Conservation (phyloP, 169 alveolate species). For the Cryptosporidium andersoni region DNA sequence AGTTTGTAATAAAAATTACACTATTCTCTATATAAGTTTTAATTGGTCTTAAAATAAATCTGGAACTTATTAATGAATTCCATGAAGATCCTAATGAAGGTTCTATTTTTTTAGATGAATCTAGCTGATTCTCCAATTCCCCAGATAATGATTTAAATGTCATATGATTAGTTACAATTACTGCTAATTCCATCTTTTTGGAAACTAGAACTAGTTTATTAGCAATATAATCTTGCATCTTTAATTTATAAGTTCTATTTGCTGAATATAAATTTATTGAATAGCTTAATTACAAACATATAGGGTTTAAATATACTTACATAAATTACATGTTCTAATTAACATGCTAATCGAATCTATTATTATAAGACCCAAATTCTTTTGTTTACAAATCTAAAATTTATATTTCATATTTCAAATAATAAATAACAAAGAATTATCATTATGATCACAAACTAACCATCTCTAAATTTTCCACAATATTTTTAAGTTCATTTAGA, state of each 20-base stretch:
- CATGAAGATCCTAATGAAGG: conserved; percentile 64
- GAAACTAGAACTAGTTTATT: conserved; percentile 38
- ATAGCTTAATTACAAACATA: not conserved
- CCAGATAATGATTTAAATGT: conserved; percentile 22
- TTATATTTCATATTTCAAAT: not conserved
- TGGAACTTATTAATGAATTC: conserved; percentile 44
- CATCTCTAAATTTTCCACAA: conserved; percentile 2
- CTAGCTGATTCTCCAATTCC: not conserved
- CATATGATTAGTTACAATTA: conserved; percentile 63
- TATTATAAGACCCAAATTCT: conserved; percentile 56
- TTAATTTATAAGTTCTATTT: conserved; percentile 42
- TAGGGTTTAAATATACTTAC: conserved; percentile 1
- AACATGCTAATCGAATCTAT: conserved; percentile 68
- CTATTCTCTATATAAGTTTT: not conserved
- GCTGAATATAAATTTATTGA: conserved; percentile 3
- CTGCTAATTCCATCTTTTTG: conserved; percentile 34
- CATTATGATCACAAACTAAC: conserved; percentile 9
- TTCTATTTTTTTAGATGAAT: conserved; percentile 5
- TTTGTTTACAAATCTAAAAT: conserved; percentile 27
- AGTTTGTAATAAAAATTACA: conserved; percentile 7
- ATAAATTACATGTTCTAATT: conserved; percentile 41
- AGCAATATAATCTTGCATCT: conserved; percentile 54
- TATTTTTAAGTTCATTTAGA: conserved; percentile 18
- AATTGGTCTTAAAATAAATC: conserved; percentile 22
- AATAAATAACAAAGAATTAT: too few species aligned